Conservation (phyloP, 352 stramenopile genomes). For the Pythium utonaiense region DNA sequence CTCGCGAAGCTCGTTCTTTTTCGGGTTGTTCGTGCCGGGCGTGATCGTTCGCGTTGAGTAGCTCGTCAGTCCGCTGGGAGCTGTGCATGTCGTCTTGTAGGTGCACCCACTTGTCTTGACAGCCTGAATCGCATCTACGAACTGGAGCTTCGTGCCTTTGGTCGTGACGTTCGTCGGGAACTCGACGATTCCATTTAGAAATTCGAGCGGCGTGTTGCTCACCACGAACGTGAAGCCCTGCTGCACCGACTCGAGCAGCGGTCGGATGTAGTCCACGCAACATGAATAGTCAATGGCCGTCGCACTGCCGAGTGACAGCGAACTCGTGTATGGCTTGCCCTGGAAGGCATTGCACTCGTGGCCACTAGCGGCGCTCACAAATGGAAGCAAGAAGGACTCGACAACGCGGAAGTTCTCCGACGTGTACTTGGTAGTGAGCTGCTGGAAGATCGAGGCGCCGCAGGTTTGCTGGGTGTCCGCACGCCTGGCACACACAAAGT, state of each 20-base stretch:
- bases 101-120: constrained; percentile 24
- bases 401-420: constrained; percentile 34
- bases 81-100: constrained; percentile 35
- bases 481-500: constrained; percentile 41
- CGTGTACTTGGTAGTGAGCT: constrained; percentile 43
- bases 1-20: constrained; percentile 34
- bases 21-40: constrained; percentile 35
- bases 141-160: constrained; percentile 10
- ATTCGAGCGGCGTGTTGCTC: constrained; percentile 31
- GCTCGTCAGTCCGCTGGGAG: constrained; percentile 31
- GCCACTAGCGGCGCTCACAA: constrained; percentile 34
- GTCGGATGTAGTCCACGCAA: constrained; percentile 39
- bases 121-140: constrained; percentile 35
- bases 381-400: constrained; percentile 42
- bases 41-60: constrained; percentile 26
- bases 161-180: constrained; percentile 23
- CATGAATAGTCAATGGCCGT: constrained; percentile 43
- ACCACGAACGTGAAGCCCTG: constrained; percentile 37
- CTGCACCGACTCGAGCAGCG: constrained; percentile 40
- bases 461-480: constrained; percentile 29
- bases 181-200: constrained; percentile 46
- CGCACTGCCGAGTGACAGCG: constrained; percentile 28
- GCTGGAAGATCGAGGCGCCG: constrained; percentile 35
- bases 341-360: constrained; percentile 39
- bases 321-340: constrained; percentile 35